Evolutionary conservation across 345 rosid genomes (phyloP), one percentile per base, ranked within the genome.

Genomic region (Populus euphratica): DNA sequence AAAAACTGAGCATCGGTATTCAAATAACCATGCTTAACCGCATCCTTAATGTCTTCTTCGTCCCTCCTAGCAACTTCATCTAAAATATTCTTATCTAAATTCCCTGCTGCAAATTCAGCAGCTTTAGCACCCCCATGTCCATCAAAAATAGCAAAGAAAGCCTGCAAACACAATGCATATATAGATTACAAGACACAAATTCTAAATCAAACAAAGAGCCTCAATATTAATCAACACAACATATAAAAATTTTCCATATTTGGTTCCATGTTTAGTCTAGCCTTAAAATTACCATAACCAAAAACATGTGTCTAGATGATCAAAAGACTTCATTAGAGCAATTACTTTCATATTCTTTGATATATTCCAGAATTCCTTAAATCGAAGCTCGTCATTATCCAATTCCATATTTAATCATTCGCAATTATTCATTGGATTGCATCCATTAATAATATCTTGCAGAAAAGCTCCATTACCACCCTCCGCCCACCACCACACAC

Each of bases 111-210:
- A 44, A 89, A 95, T 67, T 90, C 94, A 29, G 98, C 95, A 68
- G 98, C 99, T 77, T 89, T 86, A 3, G 81, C 80, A 27, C 98
- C 97, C 62, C 98, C 97, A 66, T 95, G 99, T 75, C 99, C 99
- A 77, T 95, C 99, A 68, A 87, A 95, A 27, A 95, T 84, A 72
- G 98, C 97, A 79, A 90, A 95, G 33, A 93, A 72, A 39, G 93
- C 97, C 94, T 94, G 82, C 73, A 78, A 27, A 73, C 38, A 59
- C 25, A 59, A 2, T 7, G 10, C 13, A 62, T 18, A 25, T 2
- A 67, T 49, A 50, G 29, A 76, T 69, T 18, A 56, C 79, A 21
- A 78, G 44, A 17, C 31, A 70, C 4, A 14, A 4, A 16, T 43
- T 43, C 52, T 3, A 64, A 10, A 59, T 31, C 38, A 31, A 47